Evolutionary conservation across 139 green algal genomes (phyloP).

Genomic region (Micractinium sp.): DNA sequence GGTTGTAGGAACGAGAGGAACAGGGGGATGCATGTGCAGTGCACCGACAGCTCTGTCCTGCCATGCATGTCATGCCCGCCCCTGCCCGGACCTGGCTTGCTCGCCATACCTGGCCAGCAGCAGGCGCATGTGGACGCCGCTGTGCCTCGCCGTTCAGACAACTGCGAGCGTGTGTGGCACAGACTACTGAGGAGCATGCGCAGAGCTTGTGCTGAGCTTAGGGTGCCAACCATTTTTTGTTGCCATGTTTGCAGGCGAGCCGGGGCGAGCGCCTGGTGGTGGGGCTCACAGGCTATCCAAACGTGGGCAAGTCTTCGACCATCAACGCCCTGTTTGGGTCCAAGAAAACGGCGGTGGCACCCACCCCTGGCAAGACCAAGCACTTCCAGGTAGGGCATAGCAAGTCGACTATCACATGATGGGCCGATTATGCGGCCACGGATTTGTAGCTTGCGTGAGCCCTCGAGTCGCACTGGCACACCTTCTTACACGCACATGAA

Average conservation of each 20-base stretch:
- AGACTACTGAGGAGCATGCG: background rate
- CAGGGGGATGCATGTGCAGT: too few species aligned
- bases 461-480: too few species aligned
- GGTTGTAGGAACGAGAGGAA: too few species aligned
- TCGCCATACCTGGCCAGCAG: too few species aligned
- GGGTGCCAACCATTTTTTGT: too few species aligned
- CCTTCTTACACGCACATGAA: background rate
- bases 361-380: conserved; percentile 99
- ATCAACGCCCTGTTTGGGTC: conserved; percentile 96
- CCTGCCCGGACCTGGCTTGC: too few species aligned
- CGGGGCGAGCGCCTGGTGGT: conserved; percentile 69
- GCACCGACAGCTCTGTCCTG: too few species aligned
- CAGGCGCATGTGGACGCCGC: too few species aligned
- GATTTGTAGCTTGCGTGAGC: background rate
- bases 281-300: conserved; percentile 96
- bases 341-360: conserved; percentile 95
- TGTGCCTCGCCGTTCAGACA: too few species aligned
- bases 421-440: too few species aligned
- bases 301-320: conserved; percentile 95
- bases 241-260: background rate
- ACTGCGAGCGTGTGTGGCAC: background rate
- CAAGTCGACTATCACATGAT: background rate
- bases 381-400: conserved; percentile 81
- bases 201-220: too few species aligned
- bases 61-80: too few species aligned